Evolutionary conservation across 768 basidiomycete species (phyloP).

Genomic region (Cubamyces lactineus): DNA sequence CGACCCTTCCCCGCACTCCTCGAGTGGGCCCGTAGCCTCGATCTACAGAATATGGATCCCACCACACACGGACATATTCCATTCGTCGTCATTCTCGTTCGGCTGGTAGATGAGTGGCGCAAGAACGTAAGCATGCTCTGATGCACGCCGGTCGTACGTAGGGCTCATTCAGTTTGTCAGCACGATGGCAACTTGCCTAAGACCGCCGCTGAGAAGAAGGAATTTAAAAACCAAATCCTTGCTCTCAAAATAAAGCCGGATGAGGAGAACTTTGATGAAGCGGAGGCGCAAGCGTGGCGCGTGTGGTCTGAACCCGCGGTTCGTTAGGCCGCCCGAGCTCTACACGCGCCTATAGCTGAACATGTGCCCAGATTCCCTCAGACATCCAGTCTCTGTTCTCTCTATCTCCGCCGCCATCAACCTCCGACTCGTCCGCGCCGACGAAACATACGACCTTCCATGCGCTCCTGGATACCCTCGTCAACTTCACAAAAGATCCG

Average conservation of each 20-base stretch:
- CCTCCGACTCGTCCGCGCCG: conserved; percentile 42
- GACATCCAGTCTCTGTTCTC: conserved; percentile 68
- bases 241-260: conserved; percentile 73
- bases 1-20: conserved; percentile 84
- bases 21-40: conserved; percentile 68
- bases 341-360: not conserved
- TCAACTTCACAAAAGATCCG: conserved; percentile 59
- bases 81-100: conserved; percentile 86
- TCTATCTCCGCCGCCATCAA: conserved; percentile 50
- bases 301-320: conserved; percentile 66
- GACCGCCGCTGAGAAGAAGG: conserved; percentile 66
- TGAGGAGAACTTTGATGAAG: conserved; percentile 98
- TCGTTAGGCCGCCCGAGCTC: conserved; percentile 7
- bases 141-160: not conserved
- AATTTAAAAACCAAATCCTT: conserved; percentile 72
- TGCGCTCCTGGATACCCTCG: conserved; percentile 74
- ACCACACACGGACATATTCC: conserved; percentile 92
- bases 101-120: conserved; percentile 84
- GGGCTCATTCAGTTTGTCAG: conserved; percentile 38
- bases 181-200: conserved; percentile 65
- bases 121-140: conserved; percentile 46
- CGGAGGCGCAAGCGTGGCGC: conserved; percentile 84
- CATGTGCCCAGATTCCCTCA: conserved; percentile 54
- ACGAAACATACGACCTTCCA: conserved; percentile 58
- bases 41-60: conserved; percentile 80